Evolutionary conservation across 2,329 filamentous ascomycete species (phyloP), one percentile per base, ranked within the genome.

Genomic region (Sclerotinia glacialis): DNA sequence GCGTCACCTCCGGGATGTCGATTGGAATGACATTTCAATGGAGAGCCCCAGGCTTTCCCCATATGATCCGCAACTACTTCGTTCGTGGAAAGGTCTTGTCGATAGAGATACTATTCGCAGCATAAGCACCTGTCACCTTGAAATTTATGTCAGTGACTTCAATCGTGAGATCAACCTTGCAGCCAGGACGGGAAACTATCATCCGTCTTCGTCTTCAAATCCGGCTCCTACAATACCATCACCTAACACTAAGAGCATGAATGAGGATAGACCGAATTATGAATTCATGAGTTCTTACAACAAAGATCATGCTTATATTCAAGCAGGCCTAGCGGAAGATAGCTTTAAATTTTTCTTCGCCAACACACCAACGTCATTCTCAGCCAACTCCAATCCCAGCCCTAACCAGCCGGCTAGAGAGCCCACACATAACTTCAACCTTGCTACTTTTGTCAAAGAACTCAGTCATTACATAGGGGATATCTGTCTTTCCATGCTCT

Each of bases 391-490:
- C 7, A 23, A n/a, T 31, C 5, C 3, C 28, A 21, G 4, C 21
- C 28, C 34, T 18, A 1, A 44, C 16, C 34, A 68, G 23, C 64
- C 54, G 6, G 8, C 3, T 21, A 40, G 54, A 31, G 16, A 28
- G 9, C 3, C 11, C 6, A 55, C 67, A 3, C 56, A 67, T 5
- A 68, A 68, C 49, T 69, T 72, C 52, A 64, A 28, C 11, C 55
- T 71, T 18, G 5, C 44, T 14, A 16, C 9, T 1, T 67, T 71
- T 16, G 64, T 72, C 21, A 7, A 21, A 4, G 18, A 72, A 46
- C 64, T 73, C 9, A 8, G 49, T 5, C 1, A n/a, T 3, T 52
- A 71, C 9, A 12, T 70, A 14, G 3, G n/a, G 4, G 7, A 8
- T 7, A 40, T 64, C 31, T 67, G 54, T 34, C 7, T 16, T 4